Evolutionary conservation across 768 basidiomycete genomes (phyloP), one percentile per base, ranked within the genome.

Genomic region (Collybia nuda): DNA sequence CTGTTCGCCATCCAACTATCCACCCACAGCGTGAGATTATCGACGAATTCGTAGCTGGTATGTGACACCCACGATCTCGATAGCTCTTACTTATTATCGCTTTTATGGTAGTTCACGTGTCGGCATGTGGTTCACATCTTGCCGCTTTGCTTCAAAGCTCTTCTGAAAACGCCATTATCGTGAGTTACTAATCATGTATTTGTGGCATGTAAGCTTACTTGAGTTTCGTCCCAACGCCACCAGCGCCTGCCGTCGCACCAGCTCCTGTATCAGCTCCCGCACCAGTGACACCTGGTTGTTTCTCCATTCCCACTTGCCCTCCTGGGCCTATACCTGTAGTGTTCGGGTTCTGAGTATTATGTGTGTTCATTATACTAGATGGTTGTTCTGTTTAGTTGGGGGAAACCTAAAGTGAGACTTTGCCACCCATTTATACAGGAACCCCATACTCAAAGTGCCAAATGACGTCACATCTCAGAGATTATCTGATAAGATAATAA

Each of bases 41-140:
- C 26, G 79, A 84, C 52, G 65, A 73, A 28, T 80, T 81, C 24
- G 54, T 71, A 12, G 78, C 78, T 11, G 80, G 82, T 71, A 28
- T 22, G 35, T 47, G 3, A 43, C 15, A 15, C 47, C 48, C 7
- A 22, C 14, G 28, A 38, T 37, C 4, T 24, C 12, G 47, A 12
- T 18, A 4, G 24, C 24, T 26, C 7, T 26, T 21, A 35, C 35
- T 40, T 15, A 21, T 22, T 6, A 24, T 15, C 9, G 12, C 32
- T 11, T 11, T 32, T n/a, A 3, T 11, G 32, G 5, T 44, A 77
- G 79, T 71, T 3, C 80, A 79, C 48, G 69, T 79, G 6, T 80
- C 79, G 5, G 57, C 67, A 4, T 76, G 76, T 53, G 78, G 78
- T n/a, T 63, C 63, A n/a, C 78, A 81, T 55, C 56, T 81, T 9